Conservation (phyloP, 768 basidiomycete genomes). For the Kwoniella bestiolae region DNA sequence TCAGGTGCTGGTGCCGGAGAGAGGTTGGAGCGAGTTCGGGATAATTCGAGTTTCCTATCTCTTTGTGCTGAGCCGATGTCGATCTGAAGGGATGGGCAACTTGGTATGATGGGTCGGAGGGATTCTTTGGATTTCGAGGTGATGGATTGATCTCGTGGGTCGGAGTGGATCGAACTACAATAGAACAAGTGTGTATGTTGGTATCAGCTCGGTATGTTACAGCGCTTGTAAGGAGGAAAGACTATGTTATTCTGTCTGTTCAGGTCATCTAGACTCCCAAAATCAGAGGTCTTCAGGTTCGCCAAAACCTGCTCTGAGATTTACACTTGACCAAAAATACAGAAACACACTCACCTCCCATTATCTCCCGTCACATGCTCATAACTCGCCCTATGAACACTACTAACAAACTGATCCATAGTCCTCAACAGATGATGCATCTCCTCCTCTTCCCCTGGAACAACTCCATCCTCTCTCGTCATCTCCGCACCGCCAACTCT, state of each 20-base stretch:
- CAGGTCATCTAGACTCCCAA: too few species aligned
- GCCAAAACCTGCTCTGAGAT: too few species aligned
- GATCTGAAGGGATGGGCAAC: constrained; percentile 9
- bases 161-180: constrained; percentile 3
- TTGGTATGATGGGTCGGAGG: neutral
- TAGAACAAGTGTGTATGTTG: neutral
- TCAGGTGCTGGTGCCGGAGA: too few species aligned
- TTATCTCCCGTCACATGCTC: constrained; percentile 5
- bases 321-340: too few species aligned
- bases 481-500: constrained; percentile 10
- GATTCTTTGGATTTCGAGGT: neutral
- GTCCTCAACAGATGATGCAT: constrained; percentile 7
- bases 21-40: neutral
- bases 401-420: constrained; percentile 13
- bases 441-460: constrained; percentile 13
- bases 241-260: too few species aligned
- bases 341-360: constrained; percentile 11
- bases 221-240: neutral
- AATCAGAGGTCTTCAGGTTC: too few species aligned
- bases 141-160: neutral
- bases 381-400: constrained; percentile 7
- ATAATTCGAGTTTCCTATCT: neutral
- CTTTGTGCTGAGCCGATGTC: constrained; percentile 9
- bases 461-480: constrained; percentile 4
- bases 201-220: neutral